A percentile compares a stretch with the other conserved stretches of the same genome.
Evolutionary conservation across 345 rosid species (phyloP).

Genomic region (Sisymbrium irio): DNA sequence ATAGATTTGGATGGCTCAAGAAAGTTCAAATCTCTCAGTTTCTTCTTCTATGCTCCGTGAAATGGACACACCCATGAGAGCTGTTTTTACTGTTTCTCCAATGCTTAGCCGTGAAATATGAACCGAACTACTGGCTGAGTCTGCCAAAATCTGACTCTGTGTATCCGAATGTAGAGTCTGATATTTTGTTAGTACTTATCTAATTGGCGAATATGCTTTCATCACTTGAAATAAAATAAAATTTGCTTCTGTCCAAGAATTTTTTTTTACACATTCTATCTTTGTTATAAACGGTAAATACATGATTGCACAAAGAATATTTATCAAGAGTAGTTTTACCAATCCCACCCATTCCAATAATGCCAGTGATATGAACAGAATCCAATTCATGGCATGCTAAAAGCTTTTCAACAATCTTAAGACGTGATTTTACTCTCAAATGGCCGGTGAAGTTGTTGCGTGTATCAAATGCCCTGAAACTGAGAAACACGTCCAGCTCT

Average conservation of each 20-base stretch:
- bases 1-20: slow-evolving; percentile 24
- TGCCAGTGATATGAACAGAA: slow-evolving; percentile 36
- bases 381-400: slow-evolving; percentile 9
- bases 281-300: no score
- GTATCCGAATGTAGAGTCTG: no score
- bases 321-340: slow-evolving; percentile 62
- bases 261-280: no score
- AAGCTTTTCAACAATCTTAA: slow-evolving; percentile 14
- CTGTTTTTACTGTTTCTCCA: neutral
- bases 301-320: no score
- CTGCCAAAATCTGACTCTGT: no score
- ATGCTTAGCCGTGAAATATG: neutral
- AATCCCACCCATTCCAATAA: slow-evolving; percentile 51
- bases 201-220: no score
- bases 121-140: no score
- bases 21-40: slow-evolving; percentile 11
- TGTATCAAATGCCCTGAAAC: slow-evolving; percentile 38
- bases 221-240: no score
- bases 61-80: neutral
- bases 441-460: slow-evolving; percentile 38
- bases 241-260: no score
- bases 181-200: no score
- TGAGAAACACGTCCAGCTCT: slow-evolving; percentile 35
- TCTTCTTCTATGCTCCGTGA: neutral
- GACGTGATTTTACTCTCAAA: slow-evolving; percentile 32